These are phyloP conservation scores for Blastocystis sp. DNA, from an alignment of 352 stramenopile species.

Conservation along the genomic window DNA sequence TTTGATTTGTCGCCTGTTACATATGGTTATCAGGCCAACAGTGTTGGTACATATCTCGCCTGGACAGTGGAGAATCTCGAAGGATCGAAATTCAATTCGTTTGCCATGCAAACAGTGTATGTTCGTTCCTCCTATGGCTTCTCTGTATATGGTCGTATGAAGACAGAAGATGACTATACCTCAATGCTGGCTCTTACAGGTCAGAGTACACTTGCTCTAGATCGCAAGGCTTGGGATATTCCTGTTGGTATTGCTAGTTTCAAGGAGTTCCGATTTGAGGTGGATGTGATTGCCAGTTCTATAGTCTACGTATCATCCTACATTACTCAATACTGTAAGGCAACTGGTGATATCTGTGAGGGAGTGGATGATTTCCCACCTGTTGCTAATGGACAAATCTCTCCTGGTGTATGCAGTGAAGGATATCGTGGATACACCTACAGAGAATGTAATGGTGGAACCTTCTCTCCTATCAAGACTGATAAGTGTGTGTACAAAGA, in stretches of 20 bases:
- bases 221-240: not conserved
- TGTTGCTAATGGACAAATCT: slow-evolving; percentile 4
- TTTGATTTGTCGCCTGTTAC: not conserved
- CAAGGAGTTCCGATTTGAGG: not conserved
- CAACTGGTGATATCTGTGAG: not conserved
- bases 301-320: not conserved
- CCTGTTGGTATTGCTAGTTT: slow-evolving; percentile 6
- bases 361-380: not conserved
- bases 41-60: not conserved
- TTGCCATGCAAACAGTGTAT: not conserved
- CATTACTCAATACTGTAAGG: slow-evolving; percentile 14
- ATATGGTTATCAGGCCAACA: not conserved
- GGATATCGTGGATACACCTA: slow-evolving; percentile 2
- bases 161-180: not conserved
- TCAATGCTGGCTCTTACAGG: not conserved
- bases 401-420: not conserved
- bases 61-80: slow-evolving; percentile 26
- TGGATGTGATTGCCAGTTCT: not conserved
- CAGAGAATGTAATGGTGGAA: not conserved
- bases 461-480: not conserved
- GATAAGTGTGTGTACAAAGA: slow-evolving; percentile 15
- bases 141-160: not conserved
- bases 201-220: not conserved
- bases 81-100: not conserved
- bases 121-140: not conserved